Evolutionary conservation across 306 rosid genomes (phyloP), one percentile per base, ranked within the genome.

Genomic region (Psophocarpus tetragonolobus): DNA sequence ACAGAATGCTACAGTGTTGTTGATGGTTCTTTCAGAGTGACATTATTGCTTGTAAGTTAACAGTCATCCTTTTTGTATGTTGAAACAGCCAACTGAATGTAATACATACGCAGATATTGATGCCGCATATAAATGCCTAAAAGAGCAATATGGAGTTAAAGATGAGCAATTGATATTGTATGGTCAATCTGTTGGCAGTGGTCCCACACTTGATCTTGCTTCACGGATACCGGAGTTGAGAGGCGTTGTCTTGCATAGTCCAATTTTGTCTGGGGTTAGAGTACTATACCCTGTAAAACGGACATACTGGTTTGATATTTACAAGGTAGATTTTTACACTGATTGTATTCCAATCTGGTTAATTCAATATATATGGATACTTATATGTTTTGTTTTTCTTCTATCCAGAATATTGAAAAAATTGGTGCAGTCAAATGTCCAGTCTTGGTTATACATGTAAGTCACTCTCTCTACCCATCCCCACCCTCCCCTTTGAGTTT

Each of bases 101-200:
- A 94, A 94, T 79, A 94, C 98, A 39, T 94, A 94, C 81, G 90
- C 97, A 45, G 97, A 94, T 88, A 91, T 94, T 75, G 96, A 90
- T 73, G 96, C 97, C 68, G 97, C 94, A 45, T 91, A 94, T 81
- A 87, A 90, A 81, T 94, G 93, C 87, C 92, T 91, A 63, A 90
- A 88, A 82, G 98, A 94, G 86, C 80, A 90, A 77, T 94, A 87
- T 6, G 96, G 91, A 61, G 91, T 91, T 42, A 89, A 86, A 79
- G 96, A 94, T 73, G 96, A 94, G 23, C 93, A 94, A 60, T 87
- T 94, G 71, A 91, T 94, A 84, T 79, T 91, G 74, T 91, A 94
- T 74, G 98, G 98, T 74, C 98, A 91, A 70, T 94, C 97, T 71
- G 97, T 94, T 83, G 97, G 98, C 62, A 94, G 97, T 73, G 98